Evolutionary conservation across 2,329 filamentous ascomycete species (phyloP), one percentile per base, ranked within the genome.

Genomic region (Furcasterigmium furcatum): DNA sequence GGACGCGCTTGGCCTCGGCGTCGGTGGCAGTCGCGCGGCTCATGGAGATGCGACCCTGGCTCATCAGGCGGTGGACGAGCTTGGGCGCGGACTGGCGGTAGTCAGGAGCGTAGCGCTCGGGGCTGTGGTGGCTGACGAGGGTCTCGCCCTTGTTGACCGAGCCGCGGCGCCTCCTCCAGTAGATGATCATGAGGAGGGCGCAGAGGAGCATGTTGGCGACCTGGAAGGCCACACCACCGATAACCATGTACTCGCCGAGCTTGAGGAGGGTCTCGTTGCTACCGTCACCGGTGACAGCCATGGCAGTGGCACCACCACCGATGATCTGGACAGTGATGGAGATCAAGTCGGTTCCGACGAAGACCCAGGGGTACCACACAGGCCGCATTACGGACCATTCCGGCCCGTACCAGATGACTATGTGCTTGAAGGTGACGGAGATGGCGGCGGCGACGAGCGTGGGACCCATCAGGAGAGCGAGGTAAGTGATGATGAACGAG

Each of bases 301-400:
- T n/a, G n/a, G 42, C 48, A 6, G 44, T 35, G 4, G 57, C 39
- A 2, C 46, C 54, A 25, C 38, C 50, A 14, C 59, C 57, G 4
- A 49, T 36, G 3, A 48, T 40, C 25, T 61, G 59, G 5, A 61
- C 42, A 18, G 58, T 36, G 21, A 62, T 59, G n/a, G 68, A 72
- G 32, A 71, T 49, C 41, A 73, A 52, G 49, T 78, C 74, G 55
- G 67, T 72, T 4, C 66, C 62, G 46, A 78, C 71, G 58, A 78
- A 77, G 43, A 77, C 68, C 50, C 67, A 71, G 3, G 73, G 71
- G 51, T 76, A 77, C 1, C 70, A 62, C 5, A 54, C 57, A 1
- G 74, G 70, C 20, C 58, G 60, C 22, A 74, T 52, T 2, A 65
- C 55, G 0, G 68, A 72, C 49, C 63, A 61, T 32, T 68, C 58